Evolutionary conservation across 2,329 filamentous ascomycete genomes (phyloP), one percentile per base, ranked within the genome.

Genomic region (Hymenoscyphus fructigenus): DNA sequence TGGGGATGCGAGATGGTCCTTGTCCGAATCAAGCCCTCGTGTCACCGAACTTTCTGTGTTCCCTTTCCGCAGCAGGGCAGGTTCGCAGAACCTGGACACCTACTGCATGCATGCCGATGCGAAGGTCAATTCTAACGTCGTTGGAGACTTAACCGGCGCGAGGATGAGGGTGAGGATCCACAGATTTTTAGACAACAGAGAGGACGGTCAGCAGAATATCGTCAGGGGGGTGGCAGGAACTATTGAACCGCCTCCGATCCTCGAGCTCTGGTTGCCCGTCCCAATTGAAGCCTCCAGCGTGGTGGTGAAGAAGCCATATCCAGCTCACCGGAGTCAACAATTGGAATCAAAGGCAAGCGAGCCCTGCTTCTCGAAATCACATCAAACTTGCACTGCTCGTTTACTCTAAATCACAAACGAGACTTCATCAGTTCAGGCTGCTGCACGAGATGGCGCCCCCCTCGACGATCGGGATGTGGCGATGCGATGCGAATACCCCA

Each of bases 111-210:
- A 61, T n/a, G 29, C 10, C n/a, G 29, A 56, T 61, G 47, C 60
- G 60, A 61, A 57, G 60, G 32, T 47, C 60, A 61, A 56, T 36
- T 61, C 60, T 17, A 61, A 61, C 60, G 47, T 61, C 47, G 59
- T 56, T 26, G 29, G 44, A 60, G 47, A 61, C 47, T 61, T 55
- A 56, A 17, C 59, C 59, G 59, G 47, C 59, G 47, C 47, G 20
- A 53, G 20, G 5, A 23, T 23, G 47, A 53, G 47, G 20, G 23
- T 12, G 47, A 53, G 47, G 47, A 53, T 53, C n/a, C 20, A 26
- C n/a, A 14, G 20, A 10, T 53, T 53, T 53, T 53, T 20, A 26
- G 57, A 23, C 17, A 17, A 23, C 23, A 14, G 57, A 34, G 34
- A 44, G 23, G 57, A 38, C 12, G 38, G 15, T 47, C 59, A 47